Evolutionary conservation across 2,329 filamentous ascomycete species (phyloP).

Genomic region (Curvularia hawaiiensis): DNA sequence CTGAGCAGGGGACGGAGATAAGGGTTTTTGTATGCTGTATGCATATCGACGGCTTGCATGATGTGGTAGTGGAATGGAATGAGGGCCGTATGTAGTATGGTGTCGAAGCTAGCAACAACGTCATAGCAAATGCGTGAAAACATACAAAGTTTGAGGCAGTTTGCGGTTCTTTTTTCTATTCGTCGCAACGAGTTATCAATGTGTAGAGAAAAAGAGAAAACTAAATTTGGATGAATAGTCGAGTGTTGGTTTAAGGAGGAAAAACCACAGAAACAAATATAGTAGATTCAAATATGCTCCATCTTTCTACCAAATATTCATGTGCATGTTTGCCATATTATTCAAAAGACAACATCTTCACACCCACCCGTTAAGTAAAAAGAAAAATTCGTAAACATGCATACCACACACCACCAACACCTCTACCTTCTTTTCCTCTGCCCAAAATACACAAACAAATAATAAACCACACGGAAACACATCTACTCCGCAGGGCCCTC

Average conservation of each 20-base stretch:
- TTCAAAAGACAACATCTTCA: background rate
- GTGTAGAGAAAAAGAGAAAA: too few species aligned
- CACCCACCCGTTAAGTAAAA: background rate
- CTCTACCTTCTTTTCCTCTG: background rate
- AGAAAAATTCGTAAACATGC: background rate
- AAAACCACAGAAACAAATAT: background rate
- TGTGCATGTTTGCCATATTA: background rate
- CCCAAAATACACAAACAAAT: background rate
- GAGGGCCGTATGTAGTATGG: too few species aligned
- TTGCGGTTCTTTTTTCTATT: too few species aligned
- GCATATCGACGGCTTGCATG: too few species aligned
- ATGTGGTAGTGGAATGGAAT: background rate
- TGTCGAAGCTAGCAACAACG: too few species aligned
- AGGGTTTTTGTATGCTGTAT: background rate
- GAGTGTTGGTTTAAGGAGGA: too few species aligned
- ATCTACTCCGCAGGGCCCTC: conserved; percentile 44
- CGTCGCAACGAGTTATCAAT: too few species aligned
- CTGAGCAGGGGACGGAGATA: background rate
- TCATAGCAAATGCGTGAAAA: too few species aligned
- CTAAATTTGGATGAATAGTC: too few species aligned
- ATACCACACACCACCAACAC: background rate
- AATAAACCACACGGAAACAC: background rate
- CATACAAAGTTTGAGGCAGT: too few species aligned
- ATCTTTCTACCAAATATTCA: background rate
- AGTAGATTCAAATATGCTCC: background rate